phyloP scores from a whole-genome alignment of 331 rosid genomes.

The Telfairia occidentalis region DNA sequence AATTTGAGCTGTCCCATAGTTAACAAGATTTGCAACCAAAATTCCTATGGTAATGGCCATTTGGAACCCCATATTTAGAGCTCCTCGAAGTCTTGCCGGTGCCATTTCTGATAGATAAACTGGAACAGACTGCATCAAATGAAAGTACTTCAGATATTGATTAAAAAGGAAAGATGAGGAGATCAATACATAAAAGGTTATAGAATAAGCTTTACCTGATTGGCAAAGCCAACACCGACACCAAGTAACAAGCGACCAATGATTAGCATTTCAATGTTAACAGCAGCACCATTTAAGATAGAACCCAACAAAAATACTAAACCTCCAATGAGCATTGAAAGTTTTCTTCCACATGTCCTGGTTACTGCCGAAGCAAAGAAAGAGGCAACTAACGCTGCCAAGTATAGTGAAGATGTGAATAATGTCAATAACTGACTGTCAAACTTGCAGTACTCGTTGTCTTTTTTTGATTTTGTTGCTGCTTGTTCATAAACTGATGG shows the following conservation, averaged over 20 bases:
- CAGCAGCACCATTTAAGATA: conserved; percentile 9
- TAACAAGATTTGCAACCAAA: conserved; percentile 7
- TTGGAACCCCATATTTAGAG: conserved; percentile 20
- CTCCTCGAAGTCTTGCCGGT: conserved; percentile 19
- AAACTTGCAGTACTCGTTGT: conserved; percentile 19
- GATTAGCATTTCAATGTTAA: conserved; percentile 8
- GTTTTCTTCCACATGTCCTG: conserved; percentile 9
- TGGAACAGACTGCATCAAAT: conserved; percentile 16
- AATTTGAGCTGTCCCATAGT: conserved; percentile 13
- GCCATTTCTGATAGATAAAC: conserved; percentile 24
- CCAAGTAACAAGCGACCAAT: conserved; percentile 20
- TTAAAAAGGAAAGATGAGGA: background rate
- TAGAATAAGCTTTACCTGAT: conserved; percentile 8
- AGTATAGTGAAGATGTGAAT: conserved; percentile 21
- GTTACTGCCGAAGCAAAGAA: conserved; percentile 14
- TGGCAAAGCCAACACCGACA: conserved; percentile 16
- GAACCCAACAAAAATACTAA: conserved; percentile 9
- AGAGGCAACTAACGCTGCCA: conserved; percentile 19
- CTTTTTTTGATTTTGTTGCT: background rate
- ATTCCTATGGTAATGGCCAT: conserved; percentile 24
- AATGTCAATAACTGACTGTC: conserved; percentile 15
- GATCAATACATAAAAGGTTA: background rate
- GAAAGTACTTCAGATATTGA: background rate
- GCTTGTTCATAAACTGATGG: conserved; percentile 9
- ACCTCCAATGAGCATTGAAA: conserved; percentile 10